Base-by-base conservation (phyloP, 192 early-diverging fungal genomes). In the Chytriomyces confervae region DNA sequence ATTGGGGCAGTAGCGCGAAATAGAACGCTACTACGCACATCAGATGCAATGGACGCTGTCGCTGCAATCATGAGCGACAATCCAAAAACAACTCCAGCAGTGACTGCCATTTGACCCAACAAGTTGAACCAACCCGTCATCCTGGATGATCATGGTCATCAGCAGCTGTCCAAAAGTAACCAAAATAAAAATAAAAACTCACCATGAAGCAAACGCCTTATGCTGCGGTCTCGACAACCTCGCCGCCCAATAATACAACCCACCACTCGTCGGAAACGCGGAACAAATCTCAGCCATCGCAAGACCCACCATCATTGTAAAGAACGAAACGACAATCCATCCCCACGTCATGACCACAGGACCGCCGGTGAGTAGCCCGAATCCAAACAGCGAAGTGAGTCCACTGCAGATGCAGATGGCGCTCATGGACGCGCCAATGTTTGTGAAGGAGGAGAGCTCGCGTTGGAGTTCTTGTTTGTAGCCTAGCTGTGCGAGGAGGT, bases 261-360 rank as follows among this genome's bases (percentile, higher is more conserved):
- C 69, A 23, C 80, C 80, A 20, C 47, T 16, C n/a, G 72, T 81
- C 8, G 80, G 80, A 61, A 78, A 81, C 7, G 72, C 51, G 1
- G 73, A 82, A 44, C 75, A 72, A 7, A 84, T 84, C 72, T 84
- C 83, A 13, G 81, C 82, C 78, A 84, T 57, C 4, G 82, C 23
- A 36, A 71, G 49, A 13, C 72, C 36, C 7, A 79, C 70, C 7
- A 74, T 8, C 48, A 61, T 50, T 10, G 80, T 66, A 44, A 81
- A 66, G 48, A 75, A 8, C 5, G 70, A 44, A 44, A 50, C 69
- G 7, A 76, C 18, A 61, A 72, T 36, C 83, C 83, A 84, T 13
- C 77, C 69, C 77, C 78, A 84, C 9, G 81, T 73, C 36, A 83
- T 67, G 9, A 47, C 77, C 0, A 74, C 83, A 10, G 81, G 78